Percentiles rank a stretch among this genome's conserved stretches.
Conservation (phyloP, 306 rosid genomes). For the Medicago arabica region DNA sequence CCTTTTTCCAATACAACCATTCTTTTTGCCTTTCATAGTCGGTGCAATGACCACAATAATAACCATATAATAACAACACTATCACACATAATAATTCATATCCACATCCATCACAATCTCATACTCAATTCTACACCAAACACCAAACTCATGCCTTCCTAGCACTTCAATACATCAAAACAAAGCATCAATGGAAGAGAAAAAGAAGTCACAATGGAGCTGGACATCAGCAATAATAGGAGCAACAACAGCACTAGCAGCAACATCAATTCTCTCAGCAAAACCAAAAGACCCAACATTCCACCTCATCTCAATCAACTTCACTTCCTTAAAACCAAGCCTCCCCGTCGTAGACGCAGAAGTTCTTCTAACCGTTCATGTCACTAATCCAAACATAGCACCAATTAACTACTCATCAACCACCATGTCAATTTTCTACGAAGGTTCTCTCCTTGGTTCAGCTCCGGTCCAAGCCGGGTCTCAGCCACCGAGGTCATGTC, state of each 20-base stretch:
- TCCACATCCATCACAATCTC: too few species aligned
- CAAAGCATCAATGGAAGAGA: background rate
- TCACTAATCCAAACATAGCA: conserved; percentile 80
- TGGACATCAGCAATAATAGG: conserved; percentile 79
- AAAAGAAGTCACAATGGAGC: conserved; percentile 49
- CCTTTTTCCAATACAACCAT: too few species aligned
- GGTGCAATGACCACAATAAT: too few species aligned
- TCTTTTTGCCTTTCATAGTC: too few species aligned
- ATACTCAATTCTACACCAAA: too few species aligned
- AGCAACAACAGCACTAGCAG: conserved; percentile 75
- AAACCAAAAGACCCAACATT: conserved; percentile 90
- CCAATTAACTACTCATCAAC: conserved; percentile 82
- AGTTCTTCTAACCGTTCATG: conserved; percentile 76
- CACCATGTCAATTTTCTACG: conserved; percentile 84
- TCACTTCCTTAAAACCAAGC: conserved; percentile 71
- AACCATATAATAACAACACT: too few species aligned
- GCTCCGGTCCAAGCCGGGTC: conserved; percentile 80
- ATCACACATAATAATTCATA: too few species aligned
- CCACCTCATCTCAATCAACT: conserved; percentile 68
- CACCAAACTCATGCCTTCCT: too few species aligned
- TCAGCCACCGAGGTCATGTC: conserved; percentile 71
- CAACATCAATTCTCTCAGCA: conserved; percentile 57
- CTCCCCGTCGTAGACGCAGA: conserved; percentile 76
- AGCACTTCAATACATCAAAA: too few species aligned
- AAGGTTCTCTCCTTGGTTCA: conserved; percentile 79